Evolutionary conservation across 345 rosid species (phyloP).

Genomic region (Linum tenue): DNA sequence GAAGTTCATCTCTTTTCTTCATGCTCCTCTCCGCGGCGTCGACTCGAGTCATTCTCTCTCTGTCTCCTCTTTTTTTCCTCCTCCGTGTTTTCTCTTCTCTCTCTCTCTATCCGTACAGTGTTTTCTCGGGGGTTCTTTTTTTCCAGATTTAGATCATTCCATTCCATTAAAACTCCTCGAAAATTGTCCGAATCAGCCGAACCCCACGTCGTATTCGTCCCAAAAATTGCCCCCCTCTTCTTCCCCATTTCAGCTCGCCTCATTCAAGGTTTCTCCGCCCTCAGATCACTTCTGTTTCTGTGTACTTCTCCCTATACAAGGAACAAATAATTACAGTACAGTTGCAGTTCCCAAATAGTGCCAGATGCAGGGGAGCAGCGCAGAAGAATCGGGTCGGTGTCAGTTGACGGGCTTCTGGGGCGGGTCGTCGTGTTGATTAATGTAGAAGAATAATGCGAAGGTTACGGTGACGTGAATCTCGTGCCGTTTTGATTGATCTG

Average conservation of each 20-base stretch:
- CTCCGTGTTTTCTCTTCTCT: slow-evolving; percentile 11
- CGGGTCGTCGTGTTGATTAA: slow-evolving; percentile 19
- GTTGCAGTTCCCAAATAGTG: no score
- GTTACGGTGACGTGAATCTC: slow-evolving; percentile 40
- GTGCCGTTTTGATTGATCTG: background rate
- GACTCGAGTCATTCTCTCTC: background rate
- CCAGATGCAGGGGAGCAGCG: background rate
- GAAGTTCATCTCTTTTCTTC: slow-evolving; percentile 14
- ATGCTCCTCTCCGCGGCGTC: slow-evolving; percentile 16
- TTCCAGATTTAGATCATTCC: slow-evolving; percentile 24
- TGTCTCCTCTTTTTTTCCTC: slow-evolving; percentile 6
- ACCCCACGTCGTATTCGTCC: slow-evolving; percentile 23
- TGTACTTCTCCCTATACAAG: background rate
- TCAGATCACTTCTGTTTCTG: slow-evolving; percentile 3
- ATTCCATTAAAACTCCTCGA: background rate
- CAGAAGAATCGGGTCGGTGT: background rate
- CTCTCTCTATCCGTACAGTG: background rate
- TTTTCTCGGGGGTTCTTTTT: background rate
- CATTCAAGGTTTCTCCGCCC: background rate
- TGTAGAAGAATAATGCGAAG: slow-evolving; percentile 18
- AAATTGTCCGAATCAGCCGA: slow-evolving; percentile 12
- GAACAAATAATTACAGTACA: no score
- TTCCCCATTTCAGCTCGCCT: background rate
- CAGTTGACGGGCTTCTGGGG: background rate
- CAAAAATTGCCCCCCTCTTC: slow-evolving; percentile 6